Base-by-base conservation (phyloP, 2,329 filamentous ascomycete species). In the Aspergillus tamarii region DNA sequence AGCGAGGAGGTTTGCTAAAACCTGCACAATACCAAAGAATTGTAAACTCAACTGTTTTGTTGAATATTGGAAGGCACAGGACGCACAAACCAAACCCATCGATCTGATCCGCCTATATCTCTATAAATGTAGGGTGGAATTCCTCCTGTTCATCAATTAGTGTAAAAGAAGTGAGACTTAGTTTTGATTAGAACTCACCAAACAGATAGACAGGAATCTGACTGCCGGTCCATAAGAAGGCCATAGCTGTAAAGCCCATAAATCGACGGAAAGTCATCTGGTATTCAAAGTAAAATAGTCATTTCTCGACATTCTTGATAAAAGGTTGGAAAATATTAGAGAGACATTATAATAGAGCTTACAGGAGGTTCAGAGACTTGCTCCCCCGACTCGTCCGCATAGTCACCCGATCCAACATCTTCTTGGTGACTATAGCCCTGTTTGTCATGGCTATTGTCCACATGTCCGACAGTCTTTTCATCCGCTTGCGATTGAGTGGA, bases 51-150 rank as follows among this genome's bases (percentile, higher is more conserved):
- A 32, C 21, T 39, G 14, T 14, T n/a, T 28, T 34, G 7, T 39
- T 52, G 14, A 34, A 36, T 19, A 32, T 23, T 26, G 19, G 30
- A 16, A 21, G 28, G 14, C 12, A 41, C 30, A 32, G 16, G 19
- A 73, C 77, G 41, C 67, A 80, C 80, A 76, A 88, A 84, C 88
- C 87, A 89, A n/a, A 87, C 80, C 83, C 85, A 89, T 65, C 84
- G 78, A 70, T 87, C 85, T 5, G 81, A 77, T 59, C 88, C 88
- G 30, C 88, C 88, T 63, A 90, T 84, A 30, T 87, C 84, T 14
- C 76, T 74, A 73, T 89, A 89, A 61, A 90, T 86, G 66, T 84
- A 81, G 0, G 84, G 83, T 11, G 84, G 82, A 52, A 84, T 81
- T 41, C 80, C 81, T 28, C 76, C 79, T 81, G 28, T 10, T 6